Evolutionary conservation across 306 rosid genomes (phyloP).

Genomic region (Cucurbita moschata): DNA sequence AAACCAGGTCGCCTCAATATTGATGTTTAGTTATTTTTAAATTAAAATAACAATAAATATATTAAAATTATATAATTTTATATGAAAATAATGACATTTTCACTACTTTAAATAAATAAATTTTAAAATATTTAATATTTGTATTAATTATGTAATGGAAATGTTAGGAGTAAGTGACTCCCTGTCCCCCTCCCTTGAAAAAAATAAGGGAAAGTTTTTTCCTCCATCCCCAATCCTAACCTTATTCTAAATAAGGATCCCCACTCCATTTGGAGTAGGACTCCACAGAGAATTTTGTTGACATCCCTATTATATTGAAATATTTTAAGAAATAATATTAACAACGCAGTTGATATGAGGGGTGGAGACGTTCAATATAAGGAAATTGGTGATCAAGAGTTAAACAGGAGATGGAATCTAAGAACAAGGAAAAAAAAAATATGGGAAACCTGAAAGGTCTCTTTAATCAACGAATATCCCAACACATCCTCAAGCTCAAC

Average conservation of each 20-base stretch:
- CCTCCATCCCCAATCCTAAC: not conserved
- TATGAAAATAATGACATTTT: not conserved
- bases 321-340: not conserved
- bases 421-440: conserved; percentile 33
- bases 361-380: not conserved
- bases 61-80: not conserved
- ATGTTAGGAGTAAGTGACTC: not conserved
- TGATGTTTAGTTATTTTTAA: too few species aligned
- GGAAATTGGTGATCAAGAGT: not conserved
- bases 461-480: conserved; percentile 45
- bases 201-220: not conserved
- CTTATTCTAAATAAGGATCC: not conserved
- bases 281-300: not conserved
- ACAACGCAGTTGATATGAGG: not conserved
- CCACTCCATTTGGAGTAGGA: not conserved
- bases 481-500: conserved; percentile 24
- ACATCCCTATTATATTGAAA: not conserved
- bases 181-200: not conserved
- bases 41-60: not conserved
- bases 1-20: not conserved
- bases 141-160: not conserved
- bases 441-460: conserved; percentile 67
- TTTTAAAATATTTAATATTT: not conserved
- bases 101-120: not conserved
- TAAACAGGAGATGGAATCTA: not conserved